Evolutionary conservation across 1,139 yeast species (phyloP).

Genomic region (Kluyveromyces sp.): DNA sequence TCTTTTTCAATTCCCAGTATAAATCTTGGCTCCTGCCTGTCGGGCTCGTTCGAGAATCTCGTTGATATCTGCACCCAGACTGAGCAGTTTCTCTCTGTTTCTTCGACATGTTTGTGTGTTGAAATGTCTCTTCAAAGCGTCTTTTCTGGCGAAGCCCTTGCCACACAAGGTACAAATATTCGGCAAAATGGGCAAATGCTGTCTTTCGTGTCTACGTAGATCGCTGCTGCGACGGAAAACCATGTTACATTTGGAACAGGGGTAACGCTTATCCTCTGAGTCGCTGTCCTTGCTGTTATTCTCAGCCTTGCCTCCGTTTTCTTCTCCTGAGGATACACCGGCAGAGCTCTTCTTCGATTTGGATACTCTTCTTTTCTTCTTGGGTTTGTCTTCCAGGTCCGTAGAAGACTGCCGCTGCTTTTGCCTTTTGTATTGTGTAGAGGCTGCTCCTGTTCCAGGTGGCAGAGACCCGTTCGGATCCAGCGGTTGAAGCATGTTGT

Average conservation of each 20-base stretch:
- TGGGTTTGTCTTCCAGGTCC: not conserved
- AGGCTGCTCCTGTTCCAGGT: not conserved
- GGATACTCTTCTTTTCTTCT: not conserved
- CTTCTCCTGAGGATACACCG: not conserved
- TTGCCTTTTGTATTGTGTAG: not conserved
- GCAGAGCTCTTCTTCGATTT: not conserved
- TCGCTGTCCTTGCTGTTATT: slow-evolving; percentile 2
- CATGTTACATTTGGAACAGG: slow-evolving; percentile 27
- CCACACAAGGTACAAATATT: slow-evolving; percentile 67
- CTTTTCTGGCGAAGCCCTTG: slow-evolving; percentile 76
- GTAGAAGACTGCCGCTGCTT: not conserved
- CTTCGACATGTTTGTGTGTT: slow-evolving; percentile 69
- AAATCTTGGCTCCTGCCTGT: slow-evolving; percentile 15
- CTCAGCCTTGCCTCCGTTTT: not conserved
- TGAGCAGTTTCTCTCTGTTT: slow-evolving; percentile 45
- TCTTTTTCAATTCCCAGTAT: not conserved
- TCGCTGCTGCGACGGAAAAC: slow-evolving; percentile 28
- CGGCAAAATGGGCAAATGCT: slow-evolving; percentile 26
- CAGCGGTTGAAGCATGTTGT: not conserved
- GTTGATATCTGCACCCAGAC: slow-evolving; percentile 26
- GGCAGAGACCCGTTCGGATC: not conserved
- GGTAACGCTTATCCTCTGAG: slow-evolving; percentile 14
- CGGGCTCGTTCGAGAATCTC: slow-evolving; percentile 25
- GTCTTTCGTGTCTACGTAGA: slow-evolving; percentile 29
- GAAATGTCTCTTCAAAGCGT: slow-evolving; percentile 66